Conservation (phyloP, 192 early-diverging fungal species). For the Funneliformis geosporum region DNA sequence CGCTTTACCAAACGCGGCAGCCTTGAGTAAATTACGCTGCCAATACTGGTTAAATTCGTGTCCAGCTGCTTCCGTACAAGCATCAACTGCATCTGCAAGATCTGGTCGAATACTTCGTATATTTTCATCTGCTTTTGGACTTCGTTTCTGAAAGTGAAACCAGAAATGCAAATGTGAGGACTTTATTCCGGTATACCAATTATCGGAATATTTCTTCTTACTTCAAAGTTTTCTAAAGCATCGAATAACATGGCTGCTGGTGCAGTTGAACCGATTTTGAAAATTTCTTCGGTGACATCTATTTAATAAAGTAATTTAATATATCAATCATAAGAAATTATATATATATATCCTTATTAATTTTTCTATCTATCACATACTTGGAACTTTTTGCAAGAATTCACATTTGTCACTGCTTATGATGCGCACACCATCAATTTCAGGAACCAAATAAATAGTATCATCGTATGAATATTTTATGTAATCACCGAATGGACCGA, state of each 20-base stretch:
- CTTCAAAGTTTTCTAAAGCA: conserved; percentile 70
- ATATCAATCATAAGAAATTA: neutral
- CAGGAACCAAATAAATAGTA: conserved; percentile 79
- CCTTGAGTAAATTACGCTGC: conserved; percentile 85
- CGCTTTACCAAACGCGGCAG: conserved; percentile 91
- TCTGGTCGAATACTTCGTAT: conserved; percentile 84
- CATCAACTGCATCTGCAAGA: conserved; percentile 83
- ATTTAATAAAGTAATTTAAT: neutral
- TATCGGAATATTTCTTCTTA: conserved; percentile 45
- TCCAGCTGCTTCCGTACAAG: conserved; percentile 90
- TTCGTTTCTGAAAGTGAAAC: conserved; percentile 53
- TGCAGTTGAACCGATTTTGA: conserved; percentile 93
- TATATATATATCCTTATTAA: conserved; percentile 29
- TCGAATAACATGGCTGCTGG: conserved; percentile 92
- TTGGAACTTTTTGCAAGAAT: conserved; percentile 85
- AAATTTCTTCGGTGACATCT: conserved; percentile 79
- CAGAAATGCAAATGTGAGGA: neutral
- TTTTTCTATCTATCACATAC: conserved; percentile 48
- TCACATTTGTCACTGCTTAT: conserved; percentile 82
- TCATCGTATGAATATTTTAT: conserved; percentile 79
- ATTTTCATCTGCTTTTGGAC: conserved; percentile 92
- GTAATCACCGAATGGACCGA: conserved; percentile 93
- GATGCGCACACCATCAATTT: conserved; percentile 91
- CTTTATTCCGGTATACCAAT: neutral
- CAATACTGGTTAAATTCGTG: conserved; percentile 75